Conservation (phyloP, 176 grass and related monocot species). For the Coix lacrymajobi region DNA sequence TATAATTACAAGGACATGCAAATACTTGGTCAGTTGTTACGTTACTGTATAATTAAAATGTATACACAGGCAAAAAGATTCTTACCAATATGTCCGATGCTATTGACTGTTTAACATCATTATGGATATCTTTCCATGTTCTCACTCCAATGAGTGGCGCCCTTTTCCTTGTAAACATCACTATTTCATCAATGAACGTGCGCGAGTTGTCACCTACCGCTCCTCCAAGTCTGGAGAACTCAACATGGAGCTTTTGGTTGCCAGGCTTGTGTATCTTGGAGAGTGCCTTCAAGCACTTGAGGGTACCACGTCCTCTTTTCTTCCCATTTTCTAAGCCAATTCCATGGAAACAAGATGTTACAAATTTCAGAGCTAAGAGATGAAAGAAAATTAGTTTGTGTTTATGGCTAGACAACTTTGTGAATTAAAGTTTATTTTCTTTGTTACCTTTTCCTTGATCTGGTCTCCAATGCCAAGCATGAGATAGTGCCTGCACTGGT, state of each 20-base stretch:
- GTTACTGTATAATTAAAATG: not conserved
- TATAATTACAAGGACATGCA: too few relatives aligned
- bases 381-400: too few relatives aligned
- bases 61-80: not conserved
- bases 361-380: too few relatives aligned
- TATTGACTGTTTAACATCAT: not conserved
- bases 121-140: not conserved
- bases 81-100: not conserved
- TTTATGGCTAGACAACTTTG: too few relatives aligned
- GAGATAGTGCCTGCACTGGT: not conserved
- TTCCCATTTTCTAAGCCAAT: not conserved
- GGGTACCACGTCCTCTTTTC: not conserved
- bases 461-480: not conserved
- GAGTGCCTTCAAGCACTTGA: not conserved
- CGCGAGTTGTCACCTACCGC: not conserved
- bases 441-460: too few relatives aligned
- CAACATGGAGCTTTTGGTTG: not conserved
- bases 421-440: too few relatives aligned
- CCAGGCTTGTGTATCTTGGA: not conserved
- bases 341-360: too few relatives aligned
- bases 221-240: not conserved
- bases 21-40: too few relatives aligned
- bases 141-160: too few relatives aligned
- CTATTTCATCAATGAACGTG: not conserved
- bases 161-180: not conserved